Percentiles rank a stretch among this genome's conserved stretches.
Evolutionary conservation across 148 eudicot species (phyloP).

Genomic region (Cornus controversa): DNA sequence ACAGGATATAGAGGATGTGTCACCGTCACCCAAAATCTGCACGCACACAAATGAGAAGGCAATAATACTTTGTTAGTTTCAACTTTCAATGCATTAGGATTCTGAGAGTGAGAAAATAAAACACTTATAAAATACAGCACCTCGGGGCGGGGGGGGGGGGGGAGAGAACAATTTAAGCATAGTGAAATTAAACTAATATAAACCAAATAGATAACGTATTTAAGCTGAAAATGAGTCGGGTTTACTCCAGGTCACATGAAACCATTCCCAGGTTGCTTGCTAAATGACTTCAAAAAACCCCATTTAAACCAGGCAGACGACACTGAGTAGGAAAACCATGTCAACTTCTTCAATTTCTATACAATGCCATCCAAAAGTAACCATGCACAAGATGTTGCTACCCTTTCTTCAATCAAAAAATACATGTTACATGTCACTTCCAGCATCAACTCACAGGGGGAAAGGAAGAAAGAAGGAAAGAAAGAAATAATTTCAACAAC

Average conservation of each 20-base stretch:
- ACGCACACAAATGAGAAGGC: conserved; percentile 2
- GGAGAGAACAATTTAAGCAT: no score
- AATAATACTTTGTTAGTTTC: background rate
- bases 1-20: conserved; percentile 65
- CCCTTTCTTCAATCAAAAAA: background rate
- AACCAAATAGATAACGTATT: background rate
- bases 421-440: background rate
- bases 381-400: background rate
- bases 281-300: background rate
- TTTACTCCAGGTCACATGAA: background rate
- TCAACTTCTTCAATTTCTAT: background rate
- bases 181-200: background rate
- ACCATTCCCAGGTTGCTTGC: background rate
- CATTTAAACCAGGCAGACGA: background rate
- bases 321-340: background rate
- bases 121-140: background rate
- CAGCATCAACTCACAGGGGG: background rate
- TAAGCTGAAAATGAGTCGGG: background rate
- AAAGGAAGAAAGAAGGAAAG: no score
- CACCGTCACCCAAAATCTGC: conserved; percentile 78
- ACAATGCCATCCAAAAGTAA: background rate
- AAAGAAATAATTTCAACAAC: no score
- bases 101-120: background rate
- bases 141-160: no score
- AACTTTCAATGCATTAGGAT: background rate